These are phyloP conservation scores for Hypoxylon intermedium DNA, from an alignment of 495 filamentous ascomycete genomes.

Conservation along the genomic window DNA sequence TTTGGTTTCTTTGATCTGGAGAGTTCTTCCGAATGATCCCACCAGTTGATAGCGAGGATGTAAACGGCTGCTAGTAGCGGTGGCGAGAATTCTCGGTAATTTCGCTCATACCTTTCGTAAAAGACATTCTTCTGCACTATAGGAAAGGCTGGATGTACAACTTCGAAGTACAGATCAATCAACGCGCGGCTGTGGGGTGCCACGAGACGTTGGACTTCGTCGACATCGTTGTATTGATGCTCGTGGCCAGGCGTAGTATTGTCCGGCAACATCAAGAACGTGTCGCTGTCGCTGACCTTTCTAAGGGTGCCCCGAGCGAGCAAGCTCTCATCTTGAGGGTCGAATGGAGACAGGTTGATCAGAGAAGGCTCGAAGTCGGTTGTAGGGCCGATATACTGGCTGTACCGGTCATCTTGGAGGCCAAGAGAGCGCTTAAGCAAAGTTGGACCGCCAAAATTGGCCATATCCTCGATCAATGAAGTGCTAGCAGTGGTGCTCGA, in stretches of 20 bases:
- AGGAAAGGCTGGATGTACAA: slow-evolving; percentile 89
- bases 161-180: slow-evolving; percentile 85
- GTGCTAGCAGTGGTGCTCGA: slow-evolving; percentile 61
- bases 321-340: slow-evolving; percentile 73
- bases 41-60: slow-evolving; percentile 89
- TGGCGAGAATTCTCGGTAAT: slow-evolving; percentile 79
- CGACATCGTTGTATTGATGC: slow-evolving; percentile 68
- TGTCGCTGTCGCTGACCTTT: slow-evolving; percentile 81
- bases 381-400: slow-evolving; percentile 70
- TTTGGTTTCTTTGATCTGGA: slow-evolving; percentile 73
- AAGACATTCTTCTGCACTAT: slow-evolving; percentile 89
- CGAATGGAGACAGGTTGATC: slow-evolving; percentile 74
- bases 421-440: slow-evolving; percentile 69
- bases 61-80: slow-evolving; percentile 89
- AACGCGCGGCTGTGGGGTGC: slow-evolving; percentile 80
- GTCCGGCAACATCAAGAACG: slow-evolving; percentile 81
- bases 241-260: slow-evolving; percentile 65
- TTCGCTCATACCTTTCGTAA: slow-evolving; percentile 79
- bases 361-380: slow-evolving; percentile 77
- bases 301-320: slow-evolving; percentile 73
- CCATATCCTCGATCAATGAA: slow-evolving; percentile 66
- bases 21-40: slow-evolving; percentile 74
- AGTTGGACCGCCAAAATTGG: slow-evolving; percentile 65
- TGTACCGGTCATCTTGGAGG: slow-evolving; percentile 67
- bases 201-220: slow-evolving; percentile 82